Percentiles rank a stretch among this genome's conserved stretches.
Conservation (phyloP, 2,329 filamentous ascomycete genomes). For the Talaromyces sp. region DNA sequence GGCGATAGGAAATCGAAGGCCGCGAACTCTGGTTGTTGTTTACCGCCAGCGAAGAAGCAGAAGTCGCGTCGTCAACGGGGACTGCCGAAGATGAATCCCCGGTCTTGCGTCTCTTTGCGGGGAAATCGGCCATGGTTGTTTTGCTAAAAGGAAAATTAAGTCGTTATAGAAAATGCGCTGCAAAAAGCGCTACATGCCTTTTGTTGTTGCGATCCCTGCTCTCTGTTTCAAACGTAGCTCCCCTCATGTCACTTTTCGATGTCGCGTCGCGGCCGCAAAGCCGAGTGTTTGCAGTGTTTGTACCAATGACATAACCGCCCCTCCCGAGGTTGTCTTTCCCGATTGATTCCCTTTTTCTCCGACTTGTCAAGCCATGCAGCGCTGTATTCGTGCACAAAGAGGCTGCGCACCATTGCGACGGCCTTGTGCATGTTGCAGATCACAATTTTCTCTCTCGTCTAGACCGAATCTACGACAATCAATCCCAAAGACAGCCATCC, state of each 20-base stretch:
- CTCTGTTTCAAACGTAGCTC: not conserved
- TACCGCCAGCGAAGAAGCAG: slow-evolving; percentile 31
- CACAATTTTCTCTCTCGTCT: not conserved
- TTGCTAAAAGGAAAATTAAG: not conserved
- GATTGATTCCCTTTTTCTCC: not conserved
- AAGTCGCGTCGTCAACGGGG: slow-evolving; percentile 33
- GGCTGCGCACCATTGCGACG: not conserved
- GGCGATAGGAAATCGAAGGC: slow-evolving; percentile 34
- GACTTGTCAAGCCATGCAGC: not conserved
- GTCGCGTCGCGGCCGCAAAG: not conserved
- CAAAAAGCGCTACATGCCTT: not conserved
- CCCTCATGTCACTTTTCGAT: not conserved
- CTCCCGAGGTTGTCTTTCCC: not conserved
- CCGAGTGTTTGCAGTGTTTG: slow-evolving; percentile 34
- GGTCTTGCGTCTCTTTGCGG: slow-evolving; percentile 61
- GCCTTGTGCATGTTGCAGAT: not conserved
- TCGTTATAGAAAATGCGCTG: not conserved
- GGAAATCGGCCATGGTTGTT: slow-evolving; percentile 50
- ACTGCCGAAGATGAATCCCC: slow-evolving; percentile 49
- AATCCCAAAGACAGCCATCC: not conserved
- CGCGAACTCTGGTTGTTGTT: slow-evolving; percentile 13
- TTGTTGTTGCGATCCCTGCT: not conserved
- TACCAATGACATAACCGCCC: slow-evolving; percentile 30
- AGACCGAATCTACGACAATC: not conserved
- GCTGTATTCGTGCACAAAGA: not conserved